phyloP scores from a whole-genome alignment of 116 monocot species.

The Trichopus zeylanicus region DNA sequence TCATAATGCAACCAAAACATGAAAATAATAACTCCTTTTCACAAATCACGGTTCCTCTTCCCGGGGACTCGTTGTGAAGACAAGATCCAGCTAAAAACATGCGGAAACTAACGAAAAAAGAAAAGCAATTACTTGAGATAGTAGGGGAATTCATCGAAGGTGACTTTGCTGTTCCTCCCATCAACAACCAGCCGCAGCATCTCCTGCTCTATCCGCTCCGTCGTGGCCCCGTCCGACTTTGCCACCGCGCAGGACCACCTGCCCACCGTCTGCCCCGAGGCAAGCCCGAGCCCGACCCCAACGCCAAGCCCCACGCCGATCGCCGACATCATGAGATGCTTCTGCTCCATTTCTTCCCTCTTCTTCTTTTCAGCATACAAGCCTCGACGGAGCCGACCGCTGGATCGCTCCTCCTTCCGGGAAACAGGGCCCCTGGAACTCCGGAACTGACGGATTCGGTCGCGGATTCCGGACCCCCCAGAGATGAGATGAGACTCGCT shows the following conservation, averaged over 20 bases:
- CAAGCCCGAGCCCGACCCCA: constrained; percentile 5
- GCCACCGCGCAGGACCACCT: not conserved
- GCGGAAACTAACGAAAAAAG: not conserved
- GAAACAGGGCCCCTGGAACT: too few relatives aligned
- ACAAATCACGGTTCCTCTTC: too few relatives aligned
- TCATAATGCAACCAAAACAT: not conserved
- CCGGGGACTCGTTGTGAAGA: too few relatives aligned
- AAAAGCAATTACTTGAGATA: constrained; percentile 3
- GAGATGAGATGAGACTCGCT: too few relatives aligned
- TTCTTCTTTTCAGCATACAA: too few relatives aligned
- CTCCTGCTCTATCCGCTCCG: constrained; percentile 9
- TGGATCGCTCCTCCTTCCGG: too few relatives aligned
- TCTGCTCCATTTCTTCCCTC: constrained; percentile 6
- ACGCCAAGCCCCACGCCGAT: constrained; percentile 6
- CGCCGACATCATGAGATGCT: constrained; percentile 8
- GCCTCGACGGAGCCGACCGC: too few relatives aligned
- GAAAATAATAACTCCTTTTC: too few relatives aligned
- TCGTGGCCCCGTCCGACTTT: not conserved
- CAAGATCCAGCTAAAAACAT: not conserved
- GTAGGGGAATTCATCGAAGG: constrained; percentile 5
- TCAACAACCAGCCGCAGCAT: constrained; percentile 7
- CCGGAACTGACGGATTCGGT: too few relatives aligned
- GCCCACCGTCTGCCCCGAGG: not conserved
- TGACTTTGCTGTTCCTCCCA: constrained; percentile 1
- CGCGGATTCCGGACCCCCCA: too few relatives aligned